Conservation (phyloP, 306 rosid species). For the Vachellia collinsii region DNA sequence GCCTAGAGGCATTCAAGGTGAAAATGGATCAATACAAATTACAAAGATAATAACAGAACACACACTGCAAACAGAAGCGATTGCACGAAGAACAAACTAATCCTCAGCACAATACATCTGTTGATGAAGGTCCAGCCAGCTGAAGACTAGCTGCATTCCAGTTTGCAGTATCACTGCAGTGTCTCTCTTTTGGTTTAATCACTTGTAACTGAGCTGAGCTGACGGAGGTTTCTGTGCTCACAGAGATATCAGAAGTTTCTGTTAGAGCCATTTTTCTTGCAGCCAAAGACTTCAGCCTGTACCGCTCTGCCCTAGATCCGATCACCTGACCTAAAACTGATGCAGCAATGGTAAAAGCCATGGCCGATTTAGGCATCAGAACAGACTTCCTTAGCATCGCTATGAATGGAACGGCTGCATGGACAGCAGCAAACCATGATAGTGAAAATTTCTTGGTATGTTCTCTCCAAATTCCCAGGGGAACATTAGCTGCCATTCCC, state of each 20-base stretch:
- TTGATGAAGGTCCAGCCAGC: conserved; percentile 60
- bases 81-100: conserved; percentile 38
- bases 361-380: conserved; percentile 93
- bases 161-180: conserved; percentile 57
- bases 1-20: conserved; percentile 39
- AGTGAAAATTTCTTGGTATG: conserved; percentile 94
- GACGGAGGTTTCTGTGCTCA: neutral
- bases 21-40: conserved; percentile 25
- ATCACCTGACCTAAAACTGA: conserved; percentile 87
- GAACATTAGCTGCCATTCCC: conserved; percentile 98
- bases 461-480: conserved; percentile 95
- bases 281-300: conserved; percentile 63
- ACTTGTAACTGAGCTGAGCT: conserved; percentile 46
- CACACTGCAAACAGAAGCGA: conserved; percentile 41
- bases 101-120: conserved; percentile 66
- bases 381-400: conserved; percentile 91
- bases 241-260: conserved; percentile 39
- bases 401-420: conserved; percentile 98
- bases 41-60: conserved; percentile 31
- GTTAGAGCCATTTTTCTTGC: conserved; percentile 46
- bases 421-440: conserved; percentile 93
- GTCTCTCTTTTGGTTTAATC: conserved; percentile 49
- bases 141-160: conserved; percentile 74
- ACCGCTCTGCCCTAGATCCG: conserved; percentile 94
- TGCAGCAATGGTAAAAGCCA: conserved; percentile 98